Conservation (phyloP, 306 rosid species). For the Cyclanthera cordifolia region DNA sequence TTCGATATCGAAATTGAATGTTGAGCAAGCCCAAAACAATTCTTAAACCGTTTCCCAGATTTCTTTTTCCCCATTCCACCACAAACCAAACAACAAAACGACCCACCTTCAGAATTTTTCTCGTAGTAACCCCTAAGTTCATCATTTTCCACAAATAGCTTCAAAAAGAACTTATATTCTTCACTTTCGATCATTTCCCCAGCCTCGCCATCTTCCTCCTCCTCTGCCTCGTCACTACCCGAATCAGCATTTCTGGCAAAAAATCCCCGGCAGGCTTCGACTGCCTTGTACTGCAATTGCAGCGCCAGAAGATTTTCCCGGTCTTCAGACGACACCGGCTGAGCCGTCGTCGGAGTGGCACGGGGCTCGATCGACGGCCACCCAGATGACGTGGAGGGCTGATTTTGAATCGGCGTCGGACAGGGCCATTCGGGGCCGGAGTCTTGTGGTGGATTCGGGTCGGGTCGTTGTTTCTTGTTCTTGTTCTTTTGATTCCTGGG, state of each 20-base stretch:
- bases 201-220: neutral
- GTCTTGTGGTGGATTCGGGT: conserved; percentile 7
- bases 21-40: conserved; percentile 42
- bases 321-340: conserved; percentile 22
- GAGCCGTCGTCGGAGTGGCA: conserved; percentile 6
- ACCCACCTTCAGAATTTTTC: conserved; percentile 34
- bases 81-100: conserved; percentile 63
- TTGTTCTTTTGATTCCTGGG: neutral
- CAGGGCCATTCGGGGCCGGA: conserved; percentile 30
- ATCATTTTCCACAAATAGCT: conserved; percentile 32
- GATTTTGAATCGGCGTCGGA: neutral
- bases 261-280: conserved; percentile 33
- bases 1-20: conserved; percentile 34
- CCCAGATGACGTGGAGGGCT: conserved; percentile 17
- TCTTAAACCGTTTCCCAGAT: conserved; percentile 42
- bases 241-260: conserved; percentile 24
- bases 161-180: conserved; percentile 33
- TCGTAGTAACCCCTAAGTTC: conserved; percentile 47
- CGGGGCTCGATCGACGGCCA: conserved; percentile 30
- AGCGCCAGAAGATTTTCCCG: conserved; percentile 17
- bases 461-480: conserved; percentile 13
- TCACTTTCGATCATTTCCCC: conserved; percentile 19
- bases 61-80: conserved; percentile 39
- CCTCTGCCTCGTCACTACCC: conserved; percentile 24
- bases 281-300: conserved; percentile 33